phyloP scores from a whole-genome alignment of 768 basidiomycete species.

The Hydnomerulius pinastri region DNA sequence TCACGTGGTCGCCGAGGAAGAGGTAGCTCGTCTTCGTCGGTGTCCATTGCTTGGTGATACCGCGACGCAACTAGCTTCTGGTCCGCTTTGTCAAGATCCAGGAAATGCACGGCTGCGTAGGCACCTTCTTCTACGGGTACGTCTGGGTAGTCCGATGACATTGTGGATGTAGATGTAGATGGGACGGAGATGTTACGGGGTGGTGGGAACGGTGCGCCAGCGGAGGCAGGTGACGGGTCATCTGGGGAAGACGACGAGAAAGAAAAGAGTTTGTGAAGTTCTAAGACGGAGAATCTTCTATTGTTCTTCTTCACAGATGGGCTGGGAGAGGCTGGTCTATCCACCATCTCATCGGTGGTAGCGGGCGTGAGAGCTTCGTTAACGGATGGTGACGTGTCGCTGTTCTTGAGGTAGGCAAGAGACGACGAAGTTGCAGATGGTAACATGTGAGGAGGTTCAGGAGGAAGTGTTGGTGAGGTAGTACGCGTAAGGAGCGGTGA shows the following conservation, averaged over 20 bases:
- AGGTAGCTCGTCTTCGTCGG: background rate
- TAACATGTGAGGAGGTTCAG: slow-evolving; percentile 13
- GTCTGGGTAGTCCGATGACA: slow-evolving; percentile 17
- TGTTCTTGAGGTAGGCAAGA: slow-evolving; percentile 6
- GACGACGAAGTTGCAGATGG: slow-evolving; percentile 11
- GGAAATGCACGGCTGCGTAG: slow-evolving; percentile 12
- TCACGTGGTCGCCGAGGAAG: slow-evolving; percentile 33
- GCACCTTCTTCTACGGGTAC: slow-evolving; percentile 19
- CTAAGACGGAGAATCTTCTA: slow-evolving; percentile 38
- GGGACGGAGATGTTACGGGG: background rate
- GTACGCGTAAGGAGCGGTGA: slow-evolving; percentile 23
- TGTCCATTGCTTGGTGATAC: slow-evolving; percentile 3
- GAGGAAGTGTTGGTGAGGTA: slow-evolving; percentile 21
- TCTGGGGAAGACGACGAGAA: slow-evolving; percentile 26
- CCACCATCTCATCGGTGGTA: slow-evolving; percentile 9
- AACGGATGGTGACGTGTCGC: slow-evolving; percentile 30
- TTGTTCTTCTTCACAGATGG: slow-evolving; percentile 32
- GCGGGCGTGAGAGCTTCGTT: slow-evolving; percentile 12
- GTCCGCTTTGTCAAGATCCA: slow-evolving; percentile 21
- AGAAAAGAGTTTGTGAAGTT: slow-evolving; percentile 36
- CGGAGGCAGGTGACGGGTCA: slow-evolving; percentile 6
- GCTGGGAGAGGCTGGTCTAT: slow-evolving; percentile 36
- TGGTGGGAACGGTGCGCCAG: slow-evolving; percentile 1
- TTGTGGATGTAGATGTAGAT: slow-evolving; percentile 12
- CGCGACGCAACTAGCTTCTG: slow-evolving; percentile 13